Percentiles rank a stretch among this genome's conserved stretches.
Conservation (phyloP, 2,329 filamentous ascomycete species). For the Nigrospora sphaerica region DNA sequence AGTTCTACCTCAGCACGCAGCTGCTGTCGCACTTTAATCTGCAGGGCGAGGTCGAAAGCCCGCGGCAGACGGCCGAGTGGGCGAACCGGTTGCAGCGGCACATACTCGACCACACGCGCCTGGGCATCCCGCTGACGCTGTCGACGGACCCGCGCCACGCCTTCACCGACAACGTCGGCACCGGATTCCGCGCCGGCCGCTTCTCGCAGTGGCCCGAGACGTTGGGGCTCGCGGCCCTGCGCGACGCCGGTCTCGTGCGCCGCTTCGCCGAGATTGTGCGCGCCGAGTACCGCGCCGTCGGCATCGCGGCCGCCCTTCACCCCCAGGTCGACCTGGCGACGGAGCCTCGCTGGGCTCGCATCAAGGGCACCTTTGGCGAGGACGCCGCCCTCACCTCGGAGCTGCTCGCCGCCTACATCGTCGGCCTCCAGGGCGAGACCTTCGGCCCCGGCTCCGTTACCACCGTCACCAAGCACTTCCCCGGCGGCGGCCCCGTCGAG, state of each 20-base stretch:
- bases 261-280: slow-evolving; percentile 41
- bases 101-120: slow-evolving; percentile 31
- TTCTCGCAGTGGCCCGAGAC: slow-evolving; percentile 46
- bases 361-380: slow-evolving; percentile 38
- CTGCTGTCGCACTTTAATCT: slow-evolving; percentile 39
- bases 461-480: slow-evolving; percentile 47
- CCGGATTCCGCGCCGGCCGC: slow-evolving; percentile 30
- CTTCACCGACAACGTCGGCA: slow-evolving; percentile 34
- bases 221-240: slow-evolving; percentile 40
- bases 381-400: slow-evolving; percentile 32
- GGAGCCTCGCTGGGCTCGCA: slow-evolving; percentile 43
- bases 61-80: slow-evolving; percentile 26
- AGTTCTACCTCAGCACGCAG: slow-evolving; percentile 24
- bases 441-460: slow-evolving; percentile 36
- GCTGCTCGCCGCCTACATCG: slow-evolving; percentile 34
- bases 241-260: slow-evolving; percentile 33
- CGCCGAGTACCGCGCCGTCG: slow-evolving; percentile 34
- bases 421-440: slow-evolving; percentile 36
- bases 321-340: slow-evolving; percentile 44
- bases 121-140: slow-evolving; percentile 41
- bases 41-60: slow-evolving; percentile 33
- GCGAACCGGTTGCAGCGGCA: slow-evolving; percentile 33
- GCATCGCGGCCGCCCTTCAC: slow-evolving; percentile 38
- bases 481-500: slow-evolving; percentile 39
- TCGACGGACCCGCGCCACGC: slow-evolving; percentile 40